Base-by-base conservation (phyloP, 768 basidiomycete genomes). In the Trametes maxima region DNA sequence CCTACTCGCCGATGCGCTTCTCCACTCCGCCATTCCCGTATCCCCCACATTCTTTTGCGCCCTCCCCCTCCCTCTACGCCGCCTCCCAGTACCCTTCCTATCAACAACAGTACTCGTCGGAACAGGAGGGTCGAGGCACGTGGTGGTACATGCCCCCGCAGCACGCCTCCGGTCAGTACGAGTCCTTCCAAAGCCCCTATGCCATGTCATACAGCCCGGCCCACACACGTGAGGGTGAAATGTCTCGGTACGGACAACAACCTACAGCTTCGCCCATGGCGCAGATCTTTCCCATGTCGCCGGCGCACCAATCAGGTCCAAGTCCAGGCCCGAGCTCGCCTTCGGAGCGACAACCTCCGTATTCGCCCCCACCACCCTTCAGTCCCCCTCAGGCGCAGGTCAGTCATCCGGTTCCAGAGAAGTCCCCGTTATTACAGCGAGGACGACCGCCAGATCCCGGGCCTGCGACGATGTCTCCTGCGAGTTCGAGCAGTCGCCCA, bases 101-200 rank as follows among this genome's bases (percentile, higher is more conserved):
- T 60, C 67, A 74, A 5, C 62, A 77, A 0, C 73, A 74, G 13
- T 80, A 77, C 63, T 28, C 72, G n/a, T 17, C 59, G 14, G 65
- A 66, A 5, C 68, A 71, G n/a, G 82, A 81, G 5, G 71, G 71
- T n/a, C 80, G 76, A 61, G 79, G 78, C n/a, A 71, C 76, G 1
- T 85, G 83, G 82, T 86, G 80, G 78, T 85, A 84, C 62, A 66
- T 82, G 21, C 77, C 77, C 2, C 63, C 66, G 63, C 70, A 54
- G 24, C 73, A 63, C 14, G 63, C 65, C n/a, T 65, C 67, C 13
- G 57, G 62, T 19, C 66, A 68, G 60, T 68, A 64, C 49, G 65
- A 67, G 37, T 65, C 67, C 25, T 65, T 59, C 49, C 65, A 63
- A 37, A 59, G 62, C 48, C 62, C 63, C 37, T 71, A 69, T 57